These are phyloP conservation scores for Phytophthora uliginosa DNA, from an alignment of 352 stramenopile species.

Conservation along the genomic window DNA sequence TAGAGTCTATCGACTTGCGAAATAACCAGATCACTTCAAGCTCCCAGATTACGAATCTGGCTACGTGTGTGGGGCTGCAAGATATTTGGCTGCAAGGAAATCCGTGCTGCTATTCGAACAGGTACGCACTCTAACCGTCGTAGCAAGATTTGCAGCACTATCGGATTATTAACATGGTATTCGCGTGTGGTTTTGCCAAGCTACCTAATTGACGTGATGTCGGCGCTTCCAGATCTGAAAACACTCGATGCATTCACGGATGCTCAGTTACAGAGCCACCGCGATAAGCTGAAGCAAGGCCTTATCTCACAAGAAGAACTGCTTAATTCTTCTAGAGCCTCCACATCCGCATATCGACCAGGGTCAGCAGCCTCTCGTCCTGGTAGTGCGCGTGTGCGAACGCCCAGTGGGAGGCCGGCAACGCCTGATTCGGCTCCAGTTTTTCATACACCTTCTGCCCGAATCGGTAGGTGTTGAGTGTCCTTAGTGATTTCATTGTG, in stretches of 20 bases:
- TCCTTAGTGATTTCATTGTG: not conserved
- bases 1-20: constrained; percentile 81
- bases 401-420: constrained; percentile 41
- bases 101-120: constrained; percentile 65
- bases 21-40: constrained; percentile 60
- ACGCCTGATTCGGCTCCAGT: constrained; percentile 53
- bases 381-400: constrained; percentile 43
- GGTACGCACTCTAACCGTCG: constrained; percentile 25
- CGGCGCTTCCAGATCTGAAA: constrained; percentile 59
- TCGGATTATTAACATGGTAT: not conserved
- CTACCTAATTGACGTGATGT: constrained; percentile 65
- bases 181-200: constrained; percentile 25
- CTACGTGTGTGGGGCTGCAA: constrained; percentile 42
- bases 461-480: constrained; percentile 42
- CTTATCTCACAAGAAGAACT: constrained; percentile 46
- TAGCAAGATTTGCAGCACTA: not conserved
- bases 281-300: constrained; percentile 57
- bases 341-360: constrained; percentile 49
- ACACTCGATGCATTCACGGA: constrained; percentile 73
- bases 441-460: constrained; percentile 59
- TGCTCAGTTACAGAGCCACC: constrained; percentile 48
- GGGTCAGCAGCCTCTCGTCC: constrained; percentile 42
- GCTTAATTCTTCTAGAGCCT: constrained; percentile 37
- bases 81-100: constrained; percentile 83
- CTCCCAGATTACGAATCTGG: constrained; percentile 36